Conservation (phyloP, 1,284 basidiomycete genomes). For the Cryptococcus hybrid region DNA sequence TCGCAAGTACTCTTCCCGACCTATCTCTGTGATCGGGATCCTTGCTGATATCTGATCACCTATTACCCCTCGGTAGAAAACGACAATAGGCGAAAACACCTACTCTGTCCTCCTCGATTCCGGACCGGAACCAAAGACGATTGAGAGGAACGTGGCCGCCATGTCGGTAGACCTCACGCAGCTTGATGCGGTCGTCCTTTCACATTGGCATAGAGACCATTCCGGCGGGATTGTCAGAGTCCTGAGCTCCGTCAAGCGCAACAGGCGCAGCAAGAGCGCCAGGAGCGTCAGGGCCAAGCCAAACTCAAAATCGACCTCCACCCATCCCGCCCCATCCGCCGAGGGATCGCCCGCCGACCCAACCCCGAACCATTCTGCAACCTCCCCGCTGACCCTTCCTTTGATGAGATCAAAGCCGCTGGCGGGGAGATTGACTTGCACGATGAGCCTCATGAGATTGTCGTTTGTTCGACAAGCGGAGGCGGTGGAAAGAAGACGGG, state of each 20-base stretch:
- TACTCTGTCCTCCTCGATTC: constrained; percentile 71
- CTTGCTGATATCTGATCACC: neutral
- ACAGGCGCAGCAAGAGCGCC: constrained; percentile 1
- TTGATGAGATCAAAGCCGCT: constrained; percentile 60
- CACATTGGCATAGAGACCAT: constrained; percentile 83
- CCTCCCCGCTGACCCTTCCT: constrained; percentile 63
- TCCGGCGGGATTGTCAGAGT: constrained; percentile 61
- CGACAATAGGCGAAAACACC: constrained; percentile 50
- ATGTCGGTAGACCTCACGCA: constrained; percentile 59
- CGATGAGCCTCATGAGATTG: constrained; percentile 63
- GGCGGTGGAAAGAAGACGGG: constrained; percentile 52
- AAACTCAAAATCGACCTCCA: constrained; percentile 67
- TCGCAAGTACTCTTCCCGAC: constrained; percentile 56
- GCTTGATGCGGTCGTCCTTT: constrained; percentile 65
- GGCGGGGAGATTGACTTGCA: constrained; percentile 62
- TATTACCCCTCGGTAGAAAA: constrained; percentile 22
- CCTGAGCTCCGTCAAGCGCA: constrained; percentile 18
- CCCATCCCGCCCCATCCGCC: constrained; percentile 66
- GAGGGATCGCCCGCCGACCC: constrained; percentile 66
- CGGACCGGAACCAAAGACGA: constrained; percentile 68
- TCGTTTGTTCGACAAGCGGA: neutral
- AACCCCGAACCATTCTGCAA: constrained; percentile 60
- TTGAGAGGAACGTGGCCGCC: constrained; percentile 65
- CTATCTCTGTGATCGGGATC: neutral
- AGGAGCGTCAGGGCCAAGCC: constrained; percentile 1